phyloP scores from a whole-genome alignment of 345 rosid species.

The Turnera subulata region DNA sequence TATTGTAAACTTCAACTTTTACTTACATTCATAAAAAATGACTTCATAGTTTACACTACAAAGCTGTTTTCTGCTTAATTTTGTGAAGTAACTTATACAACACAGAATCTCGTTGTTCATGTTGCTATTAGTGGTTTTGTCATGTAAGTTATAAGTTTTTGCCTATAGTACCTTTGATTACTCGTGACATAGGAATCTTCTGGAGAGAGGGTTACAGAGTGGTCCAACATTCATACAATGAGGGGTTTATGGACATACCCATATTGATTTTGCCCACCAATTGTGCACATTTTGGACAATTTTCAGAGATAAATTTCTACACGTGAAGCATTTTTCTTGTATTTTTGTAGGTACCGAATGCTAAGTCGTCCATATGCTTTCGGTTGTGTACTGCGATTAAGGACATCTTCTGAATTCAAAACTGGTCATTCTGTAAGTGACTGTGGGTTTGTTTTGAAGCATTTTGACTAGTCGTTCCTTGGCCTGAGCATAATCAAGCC shows the following conservation, averaged over 20 bases:
- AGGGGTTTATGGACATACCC: too few species aligned
- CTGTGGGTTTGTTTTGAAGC: not conserved
- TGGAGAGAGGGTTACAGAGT: too few species aligned
- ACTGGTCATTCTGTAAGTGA: slow-evolving; percentile 80
- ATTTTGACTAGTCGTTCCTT: slow-evolving; percentile 4
- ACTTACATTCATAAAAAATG: too few species aligned
- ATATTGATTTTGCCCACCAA: too few species aligned
- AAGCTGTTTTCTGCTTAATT: too few species aligned
- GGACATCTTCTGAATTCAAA: slow-evolving; percentile 92
- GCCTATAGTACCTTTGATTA: not conserved
- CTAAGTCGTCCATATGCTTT: slow-evolving; percentile 93
- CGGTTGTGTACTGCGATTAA: slow-evolving; percentile 79
- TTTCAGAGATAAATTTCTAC: too few species aligned
- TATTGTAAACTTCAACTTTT: too few species aligned
- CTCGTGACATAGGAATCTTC: too few species aligned
- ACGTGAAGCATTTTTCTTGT: not conserved
- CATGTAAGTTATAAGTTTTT: slow-evolving; percentile 4
- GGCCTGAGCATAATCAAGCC: slow-evolving; percentile 14
- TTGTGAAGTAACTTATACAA: not conserved
- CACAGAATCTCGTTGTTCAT: not conserved
- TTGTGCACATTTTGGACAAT: too few species aligned
- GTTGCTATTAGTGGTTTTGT: not conserved
- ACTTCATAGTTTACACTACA: too few species aligned
- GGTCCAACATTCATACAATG: too few species aligned
- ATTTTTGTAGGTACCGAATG: slow-evolving; percentile 74